Conservation (phyloP, 2,329 filamentous ascomycete genomes). For the Phoma sp. region DNA sequence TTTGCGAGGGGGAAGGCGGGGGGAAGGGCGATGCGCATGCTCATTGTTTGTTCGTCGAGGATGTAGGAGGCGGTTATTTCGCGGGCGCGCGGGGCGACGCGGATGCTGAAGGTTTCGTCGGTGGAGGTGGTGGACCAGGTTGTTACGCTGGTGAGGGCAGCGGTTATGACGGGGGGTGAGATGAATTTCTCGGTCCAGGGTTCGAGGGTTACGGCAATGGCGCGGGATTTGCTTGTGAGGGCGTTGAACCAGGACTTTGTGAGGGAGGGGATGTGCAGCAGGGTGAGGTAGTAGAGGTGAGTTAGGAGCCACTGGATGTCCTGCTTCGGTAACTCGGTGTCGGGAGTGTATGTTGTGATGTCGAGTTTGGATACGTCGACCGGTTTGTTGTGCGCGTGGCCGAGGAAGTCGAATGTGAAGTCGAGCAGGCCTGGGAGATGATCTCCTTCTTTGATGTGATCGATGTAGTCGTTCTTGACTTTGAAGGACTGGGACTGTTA, state of each 20-base stretch:
- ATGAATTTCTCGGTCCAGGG: slow-evolving; percentile 82
- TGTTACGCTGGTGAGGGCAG: slow-evolving; percentile 72
- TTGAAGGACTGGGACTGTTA: slow-evolving; percentile 69
- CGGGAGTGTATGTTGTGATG: slow-evolving; percentile 67
- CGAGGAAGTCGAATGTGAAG: slow-evolving; percentile 85
- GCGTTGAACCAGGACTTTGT: slow-evolving; percentile 78
- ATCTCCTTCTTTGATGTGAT: slow-evolving; percentile 77
- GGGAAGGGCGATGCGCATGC: slow-evolving; percentile 83
- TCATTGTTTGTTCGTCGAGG: slow-evolving; percentile 84
- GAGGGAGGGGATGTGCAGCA: slow-evolving; percentile 78
- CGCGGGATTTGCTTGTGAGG: slow-evolving; percentile 76
- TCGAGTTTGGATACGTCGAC: slow-evolving; percentile 76
- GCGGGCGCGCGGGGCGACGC: slow-evolving; percentile 72
- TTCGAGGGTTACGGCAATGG: slow-evolving; percentile 81
- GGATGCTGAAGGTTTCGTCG: slow-evolving; percentile 67
- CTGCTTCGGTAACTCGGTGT: slow-evolving; percentile 69
- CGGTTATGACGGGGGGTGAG: slow-evolving; percentile 72
- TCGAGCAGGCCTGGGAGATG: slow-evolving; percentile 74
- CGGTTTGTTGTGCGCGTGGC: slow-evolving; percentile 75
- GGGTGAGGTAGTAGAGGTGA: slow-evolving; percentile 82
- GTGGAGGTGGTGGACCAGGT: slow-evolving; percentile 62
- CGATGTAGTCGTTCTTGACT: slow-evolving; percentile 80
- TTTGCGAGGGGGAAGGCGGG: slow-evolving; percentile 81
- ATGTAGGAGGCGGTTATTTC: slow-evolving; percentile 87
- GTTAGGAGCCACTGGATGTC: slow-evolving; percentile 84